Evolutionary conservation across 106 monocot species (phyloP).

Genomic region (Narthecium ossifragum): DNA sequence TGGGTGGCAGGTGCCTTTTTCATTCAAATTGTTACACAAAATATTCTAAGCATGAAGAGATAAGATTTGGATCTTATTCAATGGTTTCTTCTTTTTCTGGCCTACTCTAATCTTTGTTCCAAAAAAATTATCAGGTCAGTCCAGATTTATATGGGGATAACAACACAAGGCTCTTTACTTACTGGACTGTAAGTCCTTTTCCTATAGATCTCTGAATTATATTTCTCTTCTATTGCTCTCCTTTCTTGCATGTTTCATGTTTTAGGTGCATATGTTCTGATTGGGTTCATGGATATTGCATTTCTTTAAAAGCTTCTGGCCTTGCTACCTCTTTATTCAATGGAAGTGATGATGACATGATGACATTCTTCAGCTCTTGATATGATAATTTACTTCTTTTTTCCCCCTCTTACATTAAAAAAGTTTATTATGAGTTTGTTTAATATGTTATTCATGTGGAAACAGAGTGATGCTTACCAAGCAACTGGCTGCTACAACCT

Average conservation of each 20-base stretch:
- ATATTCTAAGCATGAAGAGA: neutral
- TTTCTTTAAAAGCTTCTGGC: neutral
- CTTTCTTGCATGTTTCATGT: too few relatives aligned
- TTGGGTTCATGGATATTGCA: too few relatives aligned
- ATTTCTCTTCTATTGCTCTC: neutral
- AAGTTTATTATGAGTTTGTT: too few relatives aligned
- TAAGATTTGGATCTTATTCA: neutral
- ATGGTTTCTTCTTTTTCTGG: neutral
- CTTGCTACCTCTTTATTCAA: neutral
- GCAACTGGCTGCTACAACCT: conserved; percentile 90
- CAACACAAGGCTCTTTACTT: conserved; percentile 64
- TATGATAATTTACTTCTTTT: neutral
- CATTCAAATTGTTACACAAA: neutral
- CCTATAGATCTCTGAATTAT: neutral
- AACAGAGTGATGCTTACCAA: conserved; percentile 85
- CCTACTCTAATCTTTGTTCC: too few relatives aligned
- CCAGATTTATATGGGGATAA: conserved; percentile 56
- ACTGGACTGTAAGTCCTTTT: conserved; percentile 66
- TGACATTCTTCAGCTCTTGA: too few relatives aligned
- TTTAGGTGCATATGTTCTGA: too few relatives aligned
- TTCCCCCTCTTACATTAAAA: neutral
- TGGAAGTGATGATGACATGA: neutral
- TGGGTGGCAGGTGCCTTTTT: conserved; percentile 48
- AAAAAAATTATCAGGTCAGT: conserved; percentile 47
- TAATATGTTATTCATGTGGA: too few relatives aligned